These are phyloP conservation scores for Corymbia citriodora DNA, from an alignment of 441 rosid species.

Conservation along the genomic window DNA sequence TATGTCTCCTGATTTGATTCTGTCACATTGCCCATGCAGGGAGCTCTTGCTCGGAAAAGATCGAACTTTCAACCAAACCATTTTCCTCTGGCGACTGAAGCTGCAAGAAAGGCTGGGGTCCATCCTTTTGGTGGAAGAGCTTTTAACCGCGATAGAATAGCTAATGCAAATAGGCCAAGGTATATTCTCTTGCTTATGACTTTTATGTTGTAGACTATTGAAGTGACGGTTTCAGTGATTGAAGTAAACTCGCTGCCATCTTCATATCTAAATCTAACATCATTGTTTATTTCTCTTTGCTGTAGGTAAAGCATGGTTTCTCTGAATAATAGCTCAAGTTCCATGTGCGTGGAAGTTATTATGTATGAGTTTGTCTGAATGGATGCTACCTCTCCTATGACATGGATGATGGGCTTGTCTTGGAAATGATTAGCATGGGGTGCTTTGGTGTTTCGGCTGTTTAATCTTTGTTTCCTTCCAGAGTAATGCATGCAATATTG, in stretches of 20 bases:
- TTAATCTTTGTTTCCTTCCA: not conserved
- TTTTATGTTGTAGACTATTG: not conserved
- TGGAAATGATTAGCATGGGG: not conserved
- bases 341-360: constrained; percentile 29
- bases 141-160: constrained; percentile 35
- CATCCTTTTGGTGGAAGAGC: constrained; percentile 44
- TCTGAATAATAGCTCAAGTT: constrained; percentile 20
- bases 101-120: constrained; percentile 54
- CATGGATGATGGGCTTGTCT: not conserved
- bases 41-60: constrained; percentile 70
- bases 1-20: not conserved
- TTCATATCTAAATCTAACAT: not conserved
- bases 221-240: not conserved
- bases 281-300: not conserved
- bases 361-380: constrained; percentile 5
- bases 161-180: constrained; percentile 63
- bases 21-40: constrained; percentile 31
- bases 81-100: constrained; percentile 54
- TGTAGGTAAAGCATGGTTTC: constrained; percentile 48
- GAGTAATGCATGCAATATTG: not conserved
- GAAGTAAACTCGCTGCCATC: not conserved
- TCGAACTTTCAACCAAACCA: constrained; percentile 59
- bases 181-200: constrained; percentile 2
- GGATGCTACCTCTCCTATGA: not conserved
- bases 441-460: not conserved